Base-by-base conservation (phyloP, 2,329 filamentous ascomycete species). In the Hypomyces perniciosus region DNA sequence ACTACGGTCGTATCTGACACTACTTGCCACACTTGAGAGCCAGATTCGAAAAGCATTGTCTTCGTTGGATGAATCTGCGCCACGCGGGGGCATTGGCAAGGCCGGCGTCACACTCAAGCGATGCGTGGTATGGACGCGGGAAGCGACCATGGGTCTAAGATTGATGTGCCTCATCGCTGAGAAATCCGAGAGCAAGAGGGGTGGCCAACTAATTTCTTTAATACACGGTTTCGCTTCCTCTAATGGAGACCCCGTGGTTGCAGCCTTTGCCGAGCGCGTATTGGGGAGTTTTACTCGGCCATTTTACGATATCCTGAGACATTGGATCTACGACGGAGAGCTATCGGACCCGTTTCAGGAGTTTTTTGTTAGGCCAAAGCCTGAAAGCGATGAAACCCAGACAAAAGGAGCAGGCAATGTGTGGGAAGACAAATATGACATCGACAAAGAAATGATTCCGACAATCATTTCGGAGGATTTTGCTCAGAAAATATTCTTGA, bases 311-410 rank as follows among this genome's bases (percentile, higher is more conserved):
- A 96, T 99, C 74, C 76, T 99, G 48, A 84, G 90, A 49, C 87
- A 90, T 61, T 99, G 93, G 93, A 96, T 99, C 46, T 99, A 99
- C 64, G 92, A 99, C 62, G 93, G 93, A 54, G 95, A 99, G 72
- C 78, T 99, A 10, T 90, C 89, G n/a, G 93, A 99, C 68, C 93
- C 95, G 0, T 96, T 91, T 62, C 79, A 84, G 50, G 93, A 99
- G 63, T 99, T 99, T 69, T 97, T 99, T 61, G 91, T 99, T 20
- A 84, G 84, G 20, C 90, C 96, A 65, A 89, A 92, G 59, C 80
- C 84, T 47, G 54, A 61, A 6, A 58, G 71, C 56, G 66, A 73
- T 61, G 75, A 81, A 54, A 72, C 76, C 52, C 62, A 68, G 44
- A 78, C 75, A 58, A 78, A 77, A 44, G 85, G 82, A 27, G 87